Conservation (phyloP, 179 eudicot species). For the Carnegiea gigantea region DNA sequence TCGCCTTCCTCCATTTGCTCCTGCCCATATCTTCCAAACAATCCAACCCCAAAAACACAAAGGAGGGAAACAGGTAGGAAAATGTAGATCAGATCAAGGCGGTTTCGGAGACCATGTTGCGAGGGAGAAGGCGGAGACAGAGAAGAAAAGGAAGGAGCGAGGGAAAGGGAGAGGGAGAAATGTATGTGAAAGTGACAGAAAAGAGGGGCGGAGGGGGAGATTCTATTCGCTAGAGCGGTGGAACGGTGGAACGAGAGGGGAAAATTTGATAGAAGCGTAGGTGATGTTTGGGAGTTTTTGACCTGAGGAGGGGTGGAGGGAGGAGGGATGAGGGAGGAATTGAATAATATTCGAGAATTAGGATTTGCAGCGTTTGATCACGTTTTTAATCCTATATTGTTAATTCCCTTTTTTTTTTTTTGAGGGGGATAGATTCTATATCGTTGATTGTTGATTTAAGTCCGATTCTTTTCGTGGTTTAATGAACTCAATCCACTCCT, state of each 20-base stretch:
- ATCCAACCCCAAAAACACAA: not conserved
- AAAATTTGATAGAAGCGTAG: not conserved
- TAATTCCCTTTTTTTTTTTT: no score
- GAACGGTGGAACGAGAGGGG: not conserved
- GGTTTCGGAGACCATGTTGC: not conserved
- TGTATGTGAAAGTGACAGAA: no score
- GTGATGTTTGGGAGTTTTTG: conserved; percentile 12
- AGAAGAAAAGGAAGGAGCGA: not conserved
- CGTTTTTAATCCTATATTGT: no score
- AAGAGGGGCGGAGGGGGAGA: not conserved
- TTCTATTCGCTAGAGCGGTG: not conserved
- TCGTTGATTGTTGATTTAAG: no score
- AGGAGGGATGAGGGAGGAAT: not conserved
- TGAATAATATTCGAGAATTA: no score
- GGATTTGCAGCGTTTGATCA: no score
- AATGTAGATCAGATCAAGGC: conserved; percentile 18
- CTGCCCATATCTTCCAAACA: conserved; percentile 27
- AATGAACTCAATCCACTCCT: no score
- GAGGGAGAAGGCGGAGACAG: not conserved
- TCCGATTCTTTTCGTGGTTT: no score
- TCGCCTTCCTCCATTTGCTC: conserved; percentile 79
- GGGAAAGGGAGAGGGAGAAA: no score
- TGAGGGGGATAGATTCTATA: no score
- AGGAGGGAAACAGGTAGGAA: conserved; percentile 18
- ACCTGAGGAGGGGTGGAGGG: not conserved